phyloP scores from a whole-genome alignment of 2,329 filamentous ascomycete species.

The Dactylellina parvicollis region DNA sequence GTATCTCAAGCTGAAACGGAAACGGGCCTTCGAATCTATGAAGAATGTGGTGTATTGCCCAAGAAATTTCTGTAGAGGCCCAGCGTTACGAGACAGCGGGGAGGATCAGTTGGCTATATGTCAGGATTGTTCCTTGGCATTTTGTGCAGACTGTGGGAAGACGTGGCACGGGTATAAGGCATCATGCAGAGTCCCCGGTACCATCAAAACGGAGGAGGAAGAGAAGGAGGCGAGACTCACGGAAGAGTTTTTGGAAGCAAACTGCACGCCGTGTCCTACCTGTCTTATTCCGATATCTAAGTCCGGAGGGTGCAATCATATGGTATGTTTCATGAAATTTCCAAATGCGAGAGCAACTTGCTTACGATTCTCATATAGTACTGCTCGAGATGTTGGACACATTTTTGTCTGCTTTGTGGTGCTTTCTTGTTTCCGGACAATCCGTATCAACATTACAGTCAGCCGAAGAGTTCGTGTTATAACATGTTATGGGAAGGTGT shows the following conservation, averaged over 20 bases:
- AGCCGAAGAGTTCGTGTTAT: slow-evolving; percentile 75
- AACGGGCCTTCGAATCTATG: slow-evolving; percentile 89
- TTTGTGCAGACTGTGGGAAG: slow-evolving; percentile 76
- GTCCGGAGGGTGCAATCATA: slow-evolving; percentile 93
- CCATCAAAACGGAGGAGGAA: slow-evolving; percentile 69
- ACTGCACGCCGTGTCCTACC: slow-evolving; percentile 89
- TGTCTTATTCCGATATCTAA: slow-evolving; percentile 88
- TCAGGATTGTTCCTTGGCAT: slow-evolving; percentile 87
- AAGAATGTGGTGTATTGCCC: slow-evolving; percentile 94
- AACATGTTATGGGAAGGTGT: slow-evolving; percentile 91
- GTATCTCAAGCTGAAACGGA: slow-evolving; percentile 90
- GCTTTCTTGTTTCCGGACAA: slow-evolving; percentile 83
- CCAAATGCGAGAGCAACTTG: background rate
- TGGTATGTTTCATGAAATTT: slow-evolving; percentile 77
- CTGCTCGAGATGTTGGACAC: slow-evolving; percentile 74
- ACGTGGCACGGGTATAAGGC: slow-evolving; percentile 93
- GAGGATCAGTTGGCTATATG: slow-evolving; percentile 77
- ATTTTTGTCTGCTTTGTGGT: slow-evolving; percentile 95
- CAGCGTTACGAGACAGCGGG: slow-evolving; percentile 67
- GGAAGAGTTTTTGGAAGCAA: slow-evolving; percentile 79
- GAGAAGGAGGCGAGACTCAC: slow-evolving; percentile 86
- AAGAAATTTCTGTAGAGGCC: slow-evolving; percentile 88
- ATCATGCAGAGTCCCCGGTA: slow-evolving; percentile 75
- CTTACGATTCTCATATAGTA: slow-evolving; percentile 11
- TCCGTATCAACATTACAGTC: slow-evolving; percentile 90